A percentile compares a stretch with the other conserved stretches of the same genome.
These are phyloP conservation scores for Golubevia sp. DNA, from an alignment of 1,284 basidiomycete genomes.

Conservation along the genomic window DNA sequence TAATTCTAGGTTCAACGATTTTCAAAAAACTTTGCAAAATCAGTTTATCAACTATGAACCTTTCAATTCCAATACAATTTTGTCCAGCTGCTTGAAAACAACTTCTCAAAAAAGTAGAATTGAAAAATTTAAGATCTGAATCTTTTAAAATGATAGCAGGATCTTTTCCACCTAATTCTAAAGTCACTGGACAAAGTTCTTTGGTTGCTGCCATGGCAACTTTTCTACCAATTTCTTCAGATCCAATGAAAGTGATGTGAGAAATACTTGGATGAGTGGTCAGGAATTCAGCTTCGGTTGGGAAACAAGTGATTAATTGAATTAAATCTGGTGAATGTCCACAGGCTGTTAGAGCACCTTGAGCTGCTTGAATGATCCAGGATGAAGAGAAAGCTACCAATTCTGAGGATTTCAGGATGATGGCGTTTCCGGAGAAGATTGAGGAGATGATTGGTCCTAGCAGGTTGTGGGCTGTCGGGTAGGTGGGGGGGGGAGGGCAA, in stretches of 20 bases:
- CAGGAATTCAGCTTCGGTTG: constrained; percentile 79
- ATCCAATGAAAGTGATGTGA: constrained; percentile 82
- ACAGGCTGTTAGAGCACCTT: constrained; percentile 74
- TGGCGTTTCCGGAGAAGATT: constrained; percentile 85
- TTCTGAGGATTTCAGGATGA: constrained; percentile 91
- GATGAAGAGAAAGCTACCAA: constrained; percentile 83
- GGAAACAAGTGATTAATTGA: constrained; percentile 84
- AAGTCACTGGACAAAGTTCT: constrained; percentile 82
- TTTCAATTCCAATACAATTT: constrained; percentile 95
- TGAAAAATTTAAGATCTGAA: constrained; percentile 64
- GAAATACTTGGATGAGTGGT: constrained; percentile 80
- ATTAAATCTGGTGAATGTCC: constrained; percentile 81
- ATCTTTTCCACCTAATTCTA: constrained; percentile 79
- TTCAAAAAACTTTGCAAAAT: constrained; percentile 76
- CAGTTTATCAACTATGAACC: constrained; percentile 79
- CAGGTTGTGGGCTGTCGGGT: constrained; percentile 78
- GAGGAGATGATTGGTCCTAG: constrained; percentile 89
- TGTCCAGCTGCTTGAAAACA: constrained; percentile 89
- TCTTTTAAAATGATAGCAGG: constrained; percentile 65
- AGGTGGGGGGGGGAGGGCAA: constrained; percentile 22
- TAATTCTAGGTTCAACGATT: constrained; percentile 29
- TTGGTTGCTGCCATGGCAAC: constrained; percentile 81
- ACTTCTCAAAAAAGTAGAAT: constrained; percentile 74
- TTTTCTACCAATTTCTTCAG: constrained; percentile 82
- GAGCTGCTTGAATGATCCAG: constrained; percentile 80